phyloP scores from a whole-genome alignment of 192 early-diverging fungal species.

The Umbelopsis ramanniana region DNA sequence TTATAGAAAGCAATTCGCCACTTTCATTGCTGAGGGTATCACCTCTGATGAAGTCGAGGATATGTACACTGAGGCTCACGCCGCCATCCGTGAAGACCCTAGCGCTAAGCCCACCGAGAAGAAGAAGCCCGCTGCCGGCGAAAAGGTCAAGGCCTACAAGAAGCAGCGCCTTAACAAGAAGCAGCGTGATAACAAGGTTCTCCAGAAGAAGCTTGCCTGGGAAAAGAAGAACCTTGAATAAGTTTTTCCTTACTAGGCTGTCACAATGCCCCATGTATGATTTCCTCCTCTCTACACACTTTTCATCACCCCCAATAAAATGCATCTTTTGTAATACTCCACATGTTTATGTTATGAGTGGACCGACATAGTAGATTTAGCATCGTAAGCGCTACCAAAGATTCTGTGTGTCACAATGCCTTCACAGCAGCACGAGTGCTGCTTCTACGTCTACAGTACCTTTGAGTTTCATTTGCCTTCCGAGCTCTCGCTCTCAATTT shows the following conservation, averaged over 20 bases:
- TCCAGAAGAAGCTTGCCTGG: conserved; percentile 74
- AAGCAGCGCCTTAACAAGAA: conserved; percentile 82
- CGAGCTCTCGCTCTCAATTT: not conserved
- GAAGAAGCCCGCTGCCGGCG: conserved; percentile 70
- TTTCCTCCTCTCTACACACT: not conserved
- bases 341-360: not conserved
- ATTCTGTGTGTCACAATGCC: no score
- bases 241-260: not conserved
- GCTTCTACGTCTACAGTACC: no score
- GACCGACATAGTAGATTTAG: no score
- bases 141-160: conserved; percentile 74
- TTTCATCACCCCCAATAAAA: not conserved
- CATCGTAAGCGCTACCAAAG: no score
- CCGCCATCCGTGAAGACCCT: conserved; percentile 92
- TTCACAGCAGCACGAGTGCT: no score
- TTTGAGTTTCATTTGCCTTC: conserved; percentile 9
- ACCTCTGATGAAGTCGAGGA: conserved; percentile 92
- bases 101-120: conserved; percentile 67
- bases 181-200: conserved; percentile 87
- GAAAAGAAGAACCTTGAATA: conserved; percentile 35
- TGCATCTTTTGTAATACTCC: not conserved
- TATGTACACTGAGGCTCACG: conserved; percentile 92
- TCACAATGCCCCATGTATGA: not conserved
- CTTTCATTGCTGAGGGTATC: conserved; percentile 89
- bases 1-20: conserved; percentile 95